Conservation (phyloP, 2,329 filamentous ascomycete genomes). For the Neopestalotiopsis rosae region DNA sequence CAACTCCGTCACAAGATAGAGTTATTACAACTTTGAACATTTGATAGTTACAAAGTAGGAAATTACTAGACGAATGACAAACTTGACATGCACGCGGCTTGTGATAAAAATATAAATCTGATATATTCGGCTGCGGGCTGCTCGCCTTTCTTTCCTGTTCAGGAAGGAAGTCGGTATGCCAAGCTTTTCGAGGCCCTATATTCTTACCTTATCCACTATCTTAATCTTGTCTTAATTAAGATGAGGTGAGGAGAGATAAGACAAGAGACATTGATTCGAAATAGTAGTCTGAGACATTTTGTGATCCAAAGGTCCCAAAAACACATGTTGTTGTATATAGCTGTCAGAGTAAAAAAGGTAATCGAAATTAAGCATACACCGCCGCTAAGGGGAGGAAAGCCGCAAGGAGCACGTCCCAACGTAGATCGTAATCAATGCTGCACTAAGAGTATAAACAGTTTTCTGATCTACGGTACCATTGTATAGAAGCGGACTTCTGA, state of each 20-base stretch:
- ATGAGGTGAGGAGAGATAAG: neutral
- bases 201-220: neutral
- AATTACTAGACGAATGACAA: neutral
- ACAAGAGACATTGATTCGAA: neutral
- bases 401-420: neutral
- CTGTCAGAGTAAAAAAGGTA: neutral
- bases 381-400: neutral
- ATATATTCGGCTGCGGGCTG: neutral
- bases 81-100: neutral
- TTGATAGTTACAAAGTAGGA: neutral
- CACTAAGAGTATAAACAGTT: neutral
- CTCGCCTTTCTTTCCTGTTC: neutral
- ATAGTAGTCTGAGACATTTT: too few species aligned
- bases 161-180: neutral
- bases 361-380: neutral
- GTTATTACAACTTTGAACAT: neutral
- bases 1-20: neutral
- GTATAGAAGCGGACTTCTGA: neutral
- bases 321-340: neutral
- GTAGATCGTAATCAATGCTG: neutral
- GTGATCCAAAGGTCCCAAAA: neutral
- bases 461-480: neutral
- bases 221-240: slow-evolving; percentile 1
- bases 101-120: neutral
- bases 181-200: neutral